Base-by-base conservation (phyloP, 2,329 filamentous ascomycete species). In the Trichoderma guizhouense region DNA sequence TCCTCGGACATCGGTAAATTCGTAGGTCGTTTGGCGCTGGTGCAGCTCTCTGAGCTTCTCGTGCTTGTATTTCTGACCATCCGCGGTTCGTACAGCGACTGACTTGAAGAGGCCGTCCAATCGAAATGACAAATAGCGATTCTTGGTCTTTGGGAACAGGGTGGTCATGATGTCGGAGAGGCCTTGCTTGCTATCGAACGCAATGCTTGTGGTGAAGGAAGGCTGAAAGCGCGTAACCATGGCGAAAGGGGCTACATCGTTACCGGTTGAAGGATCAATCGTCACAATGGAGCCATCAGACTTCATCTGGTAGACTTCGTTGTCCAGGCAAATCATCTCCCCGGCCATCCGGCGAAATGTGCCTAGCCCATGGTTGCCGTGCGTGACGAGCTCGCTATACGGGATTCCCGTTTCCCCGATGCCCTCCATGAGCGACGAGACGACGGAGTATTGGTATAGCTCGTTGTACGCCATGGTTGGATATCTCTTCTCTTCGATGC, bases 301-400 rank as follows among this genome's bases (percentile, higher is more conserved):
- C 7, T 69, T 69, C 67, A 69, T 69, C 39, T 69, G 67, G 24
- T 69, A 69, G 39, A 62, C 57, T 12, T 53, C 11, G 18, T 14
- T n/a, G 21, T 69, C 67, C n/a, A 69, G 28, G 57, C 26, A 30
- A 18, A 69, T 69, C 67, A 69, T 69, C 9, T 69, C 67, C 18
- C 67, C 67, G 9, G 39, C 30, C 67, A 69, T 69, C n/a, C 67
- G 67, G 12, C 55, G 67, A 36, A 69, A 69, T 26, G 67, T 69
- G 32, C 67, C 67, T 11, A 69, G 67, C 8, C 67, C 67, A 4
- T 69, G 67, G 15, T 69, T 21, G 26, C 67, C 67, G 26, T 69
- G 57, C 1, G 21, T 14, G 21, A 53, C 9, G 3, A 69, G 67
- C 3, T 36, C 5, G 21, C 28, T 58, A 30, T 58, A 69, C 3